Conservation (phyloP, 257 asterid genomes). For the Capsicum pubescens region DNA sequence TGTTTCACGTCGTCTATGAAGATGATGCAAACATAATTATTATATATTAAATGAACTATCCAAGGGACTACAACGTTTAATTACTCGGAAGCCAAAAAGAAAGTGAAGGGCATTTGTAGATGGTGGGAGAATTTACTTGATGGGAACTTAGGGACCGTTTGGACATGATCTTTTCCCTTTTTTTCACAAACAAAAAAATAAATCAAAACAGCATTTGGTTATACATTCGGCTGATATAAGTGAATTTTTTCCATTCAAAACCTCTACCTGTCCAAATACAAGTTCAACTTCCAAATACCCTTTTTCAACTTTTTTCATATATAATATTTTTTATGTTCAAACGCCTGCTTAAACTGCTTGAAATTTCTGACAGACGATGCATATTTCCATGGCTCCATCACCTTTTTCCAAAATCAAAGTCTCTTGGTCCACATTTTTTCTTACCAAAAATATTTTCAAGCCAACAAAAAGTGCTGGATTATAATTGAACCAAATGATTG, state of each 20-base stretch:
- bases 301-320: neutral
- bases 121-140: neutral
- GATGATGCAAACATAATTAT: neutral
- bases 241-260: neutral
- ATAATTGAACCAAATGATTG: neutral
- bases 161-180: neutral
- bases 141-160: neutral
- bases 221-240: neutral
- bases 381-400: neutral
- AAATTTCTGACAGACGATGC: neutral
- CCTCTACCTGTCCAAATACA: neutral
- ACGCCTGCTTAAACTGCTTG: neutral
- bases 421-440: neutral
- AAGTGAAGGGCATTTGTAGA: neutral
- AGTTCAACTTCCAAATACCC: neutral
- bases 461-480: neutral
- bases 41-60: neutral
- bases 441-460: neutral
- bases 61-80: neutral
- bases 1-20: conserved; percentile 78
- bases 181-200: too few species aligned
- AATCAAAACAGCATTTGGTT: neutral
- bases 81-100: neutral
- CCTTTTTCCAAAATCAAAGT: neutral
- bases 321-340: neutral